A percentile compares a stretch with the other conserved stretches of the same genome.
Evolutionary conservation across 1,284 basidiomycete species (phyloP).

Genomic region (Trichosporon ovoides): DNA sequence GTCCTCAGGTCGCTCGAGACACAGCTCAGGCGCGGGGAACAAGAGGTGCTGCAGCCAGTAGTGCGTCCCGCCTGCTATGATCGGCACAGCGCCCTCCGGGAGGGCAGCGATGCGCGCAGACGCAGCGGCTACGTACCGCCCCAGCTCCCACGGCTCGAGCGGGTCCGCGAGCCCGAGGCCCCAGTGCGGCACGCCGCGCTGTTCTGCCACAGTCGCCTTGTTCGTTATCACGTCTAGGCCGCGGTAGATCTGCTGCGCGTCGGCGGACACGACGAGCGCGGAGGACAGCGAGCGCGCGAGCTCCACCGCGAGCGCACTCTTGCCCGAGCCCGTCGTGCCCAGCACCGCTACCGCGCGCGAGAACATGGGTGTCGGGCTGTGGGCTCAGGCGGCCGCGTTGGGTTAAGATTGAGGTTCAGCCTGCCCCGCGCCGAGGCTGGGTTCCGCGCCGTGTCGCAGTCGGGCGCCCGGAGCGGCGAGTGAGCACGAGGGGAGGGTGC

Average conservation of each 20-base stretch:
- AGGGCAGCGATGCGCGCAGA: background rate
- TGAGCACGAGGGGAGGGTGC: no score
- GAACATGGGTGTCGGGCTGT: no score
- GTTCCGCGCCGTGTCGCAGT: no score
- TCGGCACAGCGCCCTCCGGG: constrained; percentile 58
- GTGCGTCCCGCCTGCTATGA: constrained; percentile 91
- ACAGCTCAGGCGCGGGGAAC: constrained; percentile 65
- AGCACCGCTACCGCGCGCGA: constrained; percentile 62
- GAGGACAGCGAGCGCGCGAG: constrained; percentile 58
- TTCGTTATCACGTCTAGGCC: constrained; percentile 94
- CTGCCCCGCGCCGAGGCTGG: no score
- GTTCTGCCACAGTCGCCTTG: constrained; percentile 75
- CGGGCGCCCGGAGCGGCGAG: no score
- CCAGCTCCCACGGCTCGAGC: constrained; percentile 56
- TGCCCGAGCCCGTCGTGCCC: constrained; percentile 94
- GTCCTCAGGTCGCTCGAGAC: constrained; percentile 29
- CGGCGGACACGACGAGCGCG: constrained; percentile 72
- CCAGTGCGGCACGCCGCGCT: constrained; percentile 78
- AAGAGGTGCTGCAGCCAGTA: constrained; percentile 89
- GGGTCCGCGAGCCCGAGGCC: constrained; percentile 82
- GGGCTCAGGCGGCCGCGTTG: no score
- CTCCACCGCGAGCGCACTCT: constrained; percentile 86
- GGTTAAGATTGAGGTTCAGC: background rate
- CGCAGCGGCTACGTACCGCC: background rate
- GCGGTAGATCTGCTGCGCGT: constrained; percentile 96